These are phyloP conservation scores for Acacia melanoxylon DNA, from an alignment of 306 rosid species.

Conservation along the genomic window DNA sequence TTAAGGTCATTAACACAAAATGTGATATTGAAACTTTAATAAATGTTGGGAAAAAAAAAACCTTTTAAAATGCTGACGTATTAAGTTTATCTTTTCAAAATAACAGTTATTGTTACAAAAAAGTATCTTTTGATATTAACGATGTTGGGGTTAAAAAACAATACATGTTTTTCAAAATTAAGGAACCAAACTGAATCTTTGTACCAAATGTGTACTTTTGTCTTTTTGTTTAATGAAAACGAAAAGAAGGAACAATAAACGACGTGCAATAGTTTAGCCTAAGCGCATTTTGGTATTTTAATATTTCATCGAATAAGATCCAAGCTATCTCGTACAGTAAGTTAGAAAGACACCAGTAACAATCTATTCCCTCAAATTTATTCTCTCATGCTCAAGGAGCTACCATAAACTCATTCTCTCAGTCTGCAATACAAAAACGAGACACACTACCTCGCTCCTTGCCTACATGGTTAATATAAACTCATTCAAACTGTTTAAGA, in stretches of 20 bases:
- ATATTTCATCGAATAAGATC: background rate
- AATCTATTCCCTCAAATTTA: slow-evolving; percentile 23
- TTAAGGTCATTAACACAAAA: no score
- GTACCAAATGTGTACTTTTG: no score
- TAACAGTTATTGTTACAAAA: no score
- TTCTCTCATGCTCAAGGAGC: slow-evolving; percentile 8
- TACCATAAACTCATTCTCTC: background rate
- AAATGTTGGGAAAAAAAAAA: no score
- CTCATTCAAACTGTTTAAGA: slow-evolving; percentile 39
- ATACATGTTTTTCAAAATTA: no score
- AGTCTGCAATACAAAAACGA: background rate
- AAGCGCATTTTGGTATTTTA: background rate
- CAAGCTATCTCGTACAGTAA: no score
- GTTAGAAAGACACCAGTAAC: background rate
- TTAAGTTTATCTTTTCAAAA: no score
- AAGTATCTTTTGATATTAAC: no score
- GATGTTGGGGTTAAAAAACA: no score
- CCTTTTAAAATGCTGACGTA: no score
- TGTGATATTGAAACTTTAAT: no score
- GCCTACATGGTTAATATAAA: slow-evolving; percentile 9
- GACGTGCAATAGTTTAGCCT: background rate
- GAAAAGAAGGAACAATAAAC: background rate
- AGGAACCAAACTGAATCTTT: no score
- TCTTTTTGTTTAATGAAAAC: background rate
- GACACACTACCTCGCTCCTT: slow-evolving; percentile 22